Evolutionary conservation across 2,329 filamentous ascomycete species (phyloP), one percentile per base, ranked within the genome.

Genomic region (Plectosphaerella plurivora): DNA sequence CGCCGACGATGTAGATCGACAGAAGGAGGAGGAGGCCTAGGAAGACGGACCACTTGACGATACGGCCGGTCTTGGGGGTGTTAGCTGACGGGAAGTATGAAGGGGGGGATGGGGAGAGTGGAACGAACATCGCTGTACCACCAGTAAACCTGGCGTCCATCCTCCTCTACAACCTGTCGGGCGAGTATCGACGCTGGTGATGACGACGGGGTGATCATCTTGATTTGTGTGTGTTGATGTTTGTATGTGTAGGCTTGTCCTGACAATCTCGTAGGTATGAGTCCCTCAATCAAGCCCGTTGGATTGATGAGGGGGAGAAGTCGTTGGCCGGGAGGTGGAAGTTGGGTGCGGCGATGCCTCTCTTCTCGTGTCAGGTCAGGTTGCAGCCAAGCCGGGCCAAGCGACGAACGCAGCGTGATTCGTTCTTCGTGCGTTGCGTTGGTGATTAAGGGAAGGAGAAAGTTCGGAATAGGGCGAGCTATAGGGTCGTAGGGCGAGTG

Each of bases 21-120:
- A 89, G 69, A 54, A 83, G 52, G 51, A 77, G 53, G 60, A 89
- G 73, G 58, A 93, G 65, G 56, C 74, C 71, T 55, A 81, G 78
- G 63, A 92, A 82, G 54, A 93, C 70, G 46, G 79, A 76, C 82
- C 88, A 93, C 68, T 89, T 88, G 61, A 91, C 73, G 53, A 86
- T 84, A 52, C 78, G 69, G 52, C 83, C 86, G 36, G 76, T 78
- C 83, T 88, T 3, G 55, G 15, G 20, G 28, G 28, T 14, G 45
- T 55, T 51, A 59, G 55, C 60, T 44, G 28, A 33, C 36, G 12
- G 37, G 44, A 11, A 36, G 25, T 10, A 14, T 25, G 2, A 3
- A 16, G 25, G 5, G 37, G 15, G 7, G 8, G 20, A 45, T 35
- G 48, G 50, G 14, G 33, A 33, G 11, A 49, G 45, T 25, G 49